phyloP scores from a whole-genome alignment of 345 rosid genomes.

The Syzygium aromaticum region DNA sequence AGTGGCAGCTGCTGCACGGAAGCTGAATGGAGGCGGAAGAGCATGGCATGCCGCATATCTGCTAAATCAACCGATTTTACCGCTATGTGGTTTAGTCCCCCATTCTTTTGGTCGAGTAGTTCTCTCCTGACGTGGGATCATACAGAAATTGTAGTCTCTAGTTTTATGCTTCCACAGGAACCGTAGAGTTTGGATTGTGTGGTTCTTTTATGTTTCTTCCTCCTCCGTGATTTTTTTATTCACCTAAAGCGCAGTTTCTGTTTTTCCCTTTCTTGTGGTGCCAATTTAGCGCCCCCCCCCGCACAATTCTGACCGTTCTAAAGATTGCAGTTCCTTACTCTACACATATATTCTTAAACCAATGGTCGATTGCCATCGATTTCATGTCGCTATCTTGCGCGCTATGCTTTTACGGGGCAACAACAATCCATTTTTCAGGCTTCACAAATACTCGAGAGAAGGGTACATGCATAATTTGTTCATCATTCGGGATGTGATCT shows the following conservation, averaged over 20 bases:
- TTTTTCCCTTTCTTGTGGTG: neutral
- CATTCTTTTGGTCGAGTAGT: neutral
- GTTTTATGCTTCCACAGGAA: neutral
- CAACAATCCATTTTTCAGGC: neutral
- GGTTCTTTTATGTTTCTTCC: neutral
- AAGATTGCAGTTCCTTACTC: neutral
- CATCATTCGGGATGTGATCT: neutral
- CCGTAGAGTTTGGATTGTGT: neutral
- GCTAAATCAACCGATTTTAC: neutral
- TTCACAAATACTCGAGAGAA: neutral
- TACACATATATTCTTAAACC: neutral
- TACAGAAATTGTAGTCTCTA: neutral
- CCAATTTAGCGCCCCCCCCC: no score
- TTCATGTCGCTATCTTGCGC: neutral
- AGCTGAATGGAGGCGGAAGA: neutral
- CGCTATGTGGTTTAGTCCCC: neutral
- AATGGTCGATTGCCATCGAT: neutral
- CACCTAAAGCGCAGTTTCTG: neutral
- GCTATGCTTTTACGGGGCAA: neutral
- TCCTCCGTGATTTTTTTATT: neutral
- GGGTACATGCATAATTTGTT: neutral
- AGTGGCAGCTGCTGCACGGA: neutral
- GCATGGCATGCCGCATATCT: neutral
- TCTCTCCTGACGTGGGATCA: neutral
- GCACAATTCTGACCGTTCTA: neutral